Percentiles rank a stretch among this genome's conserved stretches.
phyloP scores from a whole-genome alignment of 345 rosid species.

The Barbarea vulgaris region DNA sequence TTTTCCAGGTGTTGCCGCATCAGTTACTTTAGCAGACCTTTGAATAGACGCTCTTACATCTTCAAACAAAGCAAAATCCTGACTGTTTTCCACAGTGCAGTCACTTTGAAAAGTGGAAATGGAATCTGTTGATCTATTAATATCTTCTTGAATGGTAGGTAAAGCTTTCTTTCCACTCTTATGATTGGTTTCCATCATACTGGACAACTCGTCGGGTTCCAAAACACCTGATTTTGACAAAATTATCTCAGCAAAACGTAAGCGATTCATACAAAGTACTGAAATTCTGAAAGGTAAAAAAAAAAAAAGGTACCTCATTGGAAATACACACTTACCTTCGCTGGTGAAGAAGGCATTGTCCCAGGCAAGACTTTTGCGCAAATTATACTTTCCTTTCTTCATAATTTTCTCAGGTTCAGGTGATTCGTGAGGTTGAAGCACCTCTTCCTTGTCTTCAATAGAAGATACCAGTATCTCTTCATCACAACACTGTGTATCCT shows the following conservation, averaged over 20 bases:
- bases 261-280: background rate
- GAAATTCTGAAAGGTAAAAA: too few relatives aligned
- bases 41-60: constrained; percentile 84
- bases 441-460: constrained; percentile 41
- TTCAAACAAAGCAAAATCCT: constrained; percentile 71
- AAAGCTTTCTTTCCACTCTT: constrained; percentile 51
- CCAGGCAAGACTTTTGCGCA: constrained; percentile 97
- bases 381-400: constrained; percentile 61
- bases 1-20: constrained; percentile 35
- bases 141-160: constrained; percentile 77
- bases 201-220: constrained; percentile 82
- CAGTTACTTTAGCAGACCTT: constrained; percentile 51
- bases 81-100: constrained; percentile 55
- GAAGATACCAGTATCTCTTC: constrained; percentile 35
- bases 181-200: constrained; percentile 64
- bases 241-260: background rate
- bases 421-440: constrained; percentile 47
- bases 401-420: constrained; percentile 44
- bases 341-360: constrained; percentile 92
- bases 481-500: constrained; percentile 25
- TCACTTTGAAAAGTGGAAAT: constrained; percentile 75
- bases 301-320: background rate
- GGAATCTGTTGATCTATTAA: constrained; percentile 73
- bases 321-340: constrained; percentile 51
- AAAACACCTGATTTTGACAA: constrained; percentile 61